phyloP scores from a whole-genome alignment of 192 early-diverging fungal species.

The Geosiphon pyriformis region DNA sequence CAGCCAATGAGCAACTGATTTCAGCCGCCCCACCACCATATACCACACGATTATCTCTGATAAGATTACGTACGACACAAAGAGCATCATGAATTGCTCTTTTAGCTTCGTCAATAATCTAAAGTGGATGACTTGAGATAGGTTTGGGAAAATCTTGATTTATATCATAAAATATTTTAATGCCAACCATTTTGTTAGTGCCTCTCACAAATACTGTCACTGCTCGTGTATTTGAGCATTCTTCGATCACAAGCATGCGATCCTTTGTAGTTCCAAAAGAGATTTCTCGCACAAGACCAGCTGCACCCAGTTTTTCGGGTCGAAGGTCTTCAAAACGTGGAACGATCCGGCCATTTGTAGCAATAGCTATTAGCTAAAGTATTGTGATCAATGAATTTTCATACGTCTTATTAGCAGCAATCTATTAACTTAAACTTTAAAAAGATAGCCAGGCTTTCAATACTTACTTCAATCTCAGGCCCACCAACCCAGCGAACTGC shows the following conservation, averaged over 20 bases:
- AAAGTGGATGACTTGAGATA: background rate
- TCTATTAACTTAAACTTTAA: no score
- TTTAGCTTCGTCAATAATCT: conserved; percentile 98
- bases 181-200: conserved; percentile 92
- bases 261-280: conserved; percentile 98
- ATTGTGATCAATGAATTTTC: conserved; percentile 6
- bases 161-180: background rate
- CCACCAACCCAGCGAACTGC: conserved; percentile 99
- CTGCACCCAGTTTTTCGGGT: conserved; percentile 83
- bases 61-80: conserved; percentile 96
- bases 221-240: conserved; percentile 97
- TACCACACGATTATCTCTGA: conserved; percentile 96
- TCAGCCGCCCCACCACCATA: conserved; percentile 99
- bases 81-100: conserved; percentile 97
- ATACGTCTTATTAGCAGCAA: background rate
- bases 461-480: conserved; percentile 91
- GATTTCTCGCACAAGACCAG: conserved; percentile 92
- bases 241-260: conserved; percentile 98
- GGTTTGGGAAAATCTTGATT: background rate
- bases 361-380: conserved; percentile 90
- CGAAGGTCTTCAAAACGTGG: conserved; percentile 97
- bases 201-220: conserved; percentile 97
- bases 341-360: conserved; percentile 99
- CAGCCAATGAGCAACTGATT: conserved; percentile 90
- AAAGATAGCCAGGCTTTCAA: no score